phyloP scores from a whole-genome alignment of 2,329 filamentous ascomycete species.

The Sclerotinia subarctica region DNA sequence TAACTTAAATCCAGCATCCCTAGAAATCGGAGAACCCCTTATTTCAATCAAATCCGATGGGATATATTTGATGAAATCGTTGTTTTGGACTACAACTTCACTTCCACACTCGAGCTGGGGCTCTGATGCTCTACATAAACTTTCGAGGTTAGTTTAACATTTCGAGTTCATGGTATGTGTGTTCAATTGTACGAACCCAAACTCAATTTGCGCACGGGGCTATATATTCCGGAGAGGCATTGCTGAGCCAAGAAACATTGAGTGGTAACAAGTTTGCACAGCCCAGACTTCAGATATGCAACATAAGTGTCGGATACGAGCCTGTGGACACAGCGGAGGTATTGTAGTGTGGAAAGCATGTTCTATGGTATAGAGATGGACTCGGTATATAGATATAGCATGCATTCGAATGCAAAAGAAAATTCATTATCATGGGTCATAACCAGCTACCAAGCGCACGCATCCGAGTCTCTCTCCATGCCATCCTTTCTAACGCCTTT shows the following conservation, averaged over 20 bases:
- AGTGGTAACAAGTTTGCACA: background rate
- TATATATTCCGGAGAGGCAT: background rate
- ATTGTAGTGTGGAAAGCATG: background rate
- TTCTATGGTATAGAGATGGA: background rate
- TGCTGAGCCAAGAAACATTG: background rate
- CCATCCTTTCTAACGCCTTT: constrained; percentile 13
- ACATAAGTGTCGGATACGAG: background rate
- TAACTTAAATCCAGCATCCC: background rate
- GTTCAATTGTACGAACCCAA: background rate
- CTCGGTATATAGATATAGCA: background rate
- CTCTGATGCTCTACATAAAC: background rate
- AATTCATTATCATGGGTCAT: constrained; percentile 21
- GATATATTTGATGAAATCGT: too few relatives aligned
- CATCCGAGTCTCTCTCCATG: constrained; percentile 17
- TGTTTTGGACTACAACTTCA: background rate
- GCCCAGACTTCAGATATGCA: background rate
- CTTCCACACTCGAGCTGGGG: background rate
- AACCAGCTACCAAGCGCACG: constrained; percentile 9
- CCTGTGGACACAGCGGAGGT: background rate
- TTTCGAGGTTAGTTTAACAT: background rate
- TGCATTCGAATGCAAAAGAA: constrained; percentile 7
- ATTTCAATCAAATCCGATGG: background rate
- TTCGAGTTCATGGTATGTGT: background rate
- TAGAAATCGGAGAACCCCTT: background rate
- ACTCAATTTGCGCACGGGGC: background rate